A percentile compares a stretch with the other conserved stretches of the same genome.
Conservation (phyloP, 345 rosid genomes). For the Arabis hirsuta region DNA sequence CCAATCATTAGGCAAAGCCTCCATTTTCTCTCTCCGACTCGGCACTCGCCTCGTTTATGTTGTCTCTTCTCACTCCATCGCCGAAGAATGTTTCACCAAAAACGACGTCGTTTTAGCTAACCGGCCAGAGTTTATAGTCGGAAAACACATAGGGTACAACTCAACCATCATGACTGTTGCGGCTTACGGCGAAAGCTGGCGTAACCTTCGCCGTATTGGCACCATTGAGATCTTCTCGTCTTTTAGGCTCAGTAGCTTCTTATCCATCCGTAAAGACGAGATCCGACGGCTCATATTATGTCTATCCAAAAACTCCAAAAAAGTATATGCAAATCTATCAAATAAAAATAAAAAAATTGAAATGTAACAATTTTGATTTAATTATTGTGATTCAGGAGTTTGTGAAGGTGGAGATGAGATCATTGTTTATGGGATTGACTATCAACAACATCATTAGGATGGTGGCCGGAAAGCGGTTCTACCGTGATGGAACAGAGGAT, state of each 20-base stretch:
- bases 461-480: conserved; percentile 55
- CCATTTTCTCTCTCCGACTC: conserved; percentile 50
- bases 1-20: conserved; percentile 39
- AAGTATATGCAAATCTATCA: conserved; percentile 6
- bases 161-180: conserved; percentile 38
- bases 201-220: conserved; percentile 57
- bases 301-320: conserved; percentile 27
- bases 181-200: conserved; percentile 58
- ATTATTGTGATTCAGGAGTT: conserved; percentile 23
- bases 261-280: conserved; percentile 47
- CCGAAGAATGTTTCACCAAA: conserved; percentile 50
- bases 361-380: neutral
- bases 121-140: conserved; percentile 42
- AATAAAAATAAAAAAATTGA: neutral
- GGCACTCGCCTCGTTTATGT: conserved; percentile 49
- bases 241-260: conserved; percentile 44
- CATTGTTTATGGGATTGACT: conserved; percentile 42
- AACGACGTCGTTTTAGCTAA: conserved; percentile 57
- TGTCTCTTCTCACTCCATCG: conserved; percentile 46
- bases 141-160: conserved; percentile 48
- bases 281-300: conserved; percentile 35
- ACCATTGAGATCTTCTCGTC: conserved; percentile 51
- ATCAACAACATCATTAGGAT: conserved; percentile 52
- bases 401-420: conserved; percentile 46
- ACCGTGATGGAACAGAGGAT: conserved; percentile 48